Evolutionary conservation across 2,329 filamentous ascomycete genomes (phyloP), one percentile per base, ranked within the genome.

Genomic region (Epichloe typhina): DNA sequence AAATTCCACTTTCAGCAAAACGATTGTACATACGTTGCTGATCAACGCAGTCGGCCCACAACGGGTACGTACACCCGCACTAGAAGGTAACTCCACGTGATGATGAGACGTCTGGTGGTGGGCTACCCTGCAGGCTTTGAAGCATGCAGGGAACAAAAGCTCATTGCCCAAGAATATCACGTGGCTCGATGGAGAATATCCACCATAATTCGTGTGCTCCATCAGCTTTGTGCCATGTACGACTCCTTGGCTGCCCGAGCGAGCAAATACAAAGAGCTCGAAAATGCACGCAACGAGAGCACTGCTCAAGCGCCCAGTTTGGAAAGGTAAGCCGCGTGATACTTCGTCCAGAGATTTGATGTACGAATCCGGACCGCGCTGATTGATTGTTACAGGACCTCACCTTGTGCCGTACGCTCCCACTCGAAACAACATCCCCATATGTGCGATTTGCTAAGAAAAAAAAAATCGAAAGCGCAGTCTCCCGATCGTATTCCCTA

Each of bases 231-330:
- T 31, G 26, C 8, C 26, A 31, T 31, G 9, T 11, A 9, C 26
- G 26, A 11, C 26, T 31, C 3, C 26, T 9, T 4, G 26, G 3
- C 26, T 31, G 26, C 26, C 26, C 7, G 7, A 26, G 26, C 26
- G 26, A 26, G 9, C 3, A 31, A 44, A 23, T 19, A 13, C 21
- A 38, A 15, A 38, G 11, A 37, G 21, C 31, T 44, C 9, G 7
- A 71, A 59, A 62, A 89, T 89, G 85, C 76, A 82, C 65, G 76
- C 82, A 55, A 87, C 85, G 59, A 74, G 80, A 62, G 74, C 72
- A 61, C 75, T 87, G 17, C 65, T 86, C 38, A 82, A 82, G 70
- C 83, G 88, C 59, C 93, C 88, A 47, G 83, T 90, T 62, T 94
- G 88, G 88, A 94, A 94, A 77, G 88, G 88, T 89, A 69, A 58